These are phyloP conservation scores for Erythrobasidium yunnanense DNA, from an alignment of 768 basidiomycete species.

Conservation along the genomic window DNA sequence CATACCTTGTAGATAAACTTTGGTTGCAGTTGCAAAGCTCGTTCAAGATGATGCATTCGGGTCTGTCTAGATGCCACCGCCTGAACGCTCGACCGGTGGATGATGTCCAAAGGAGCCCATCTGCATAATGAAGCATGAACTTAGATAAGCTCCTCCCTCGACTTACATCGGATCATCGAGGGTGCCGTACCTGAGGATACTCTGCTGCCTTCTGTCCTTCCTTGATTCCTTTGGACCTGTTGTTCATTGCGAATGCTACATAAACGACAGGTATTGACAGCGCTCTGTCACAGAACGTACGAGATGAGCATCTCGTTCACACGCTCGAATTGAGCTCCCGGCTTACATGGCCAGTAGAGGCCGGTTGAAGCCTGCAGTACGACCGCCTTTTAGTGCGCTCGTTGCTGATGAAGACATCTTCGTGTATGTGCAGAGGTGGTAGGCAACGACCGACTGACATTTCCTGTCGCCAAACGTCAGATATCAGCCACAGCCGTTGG, in stretches of 20 bases:
- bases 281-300: neutral
- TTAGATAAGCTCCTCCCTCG: neutral
- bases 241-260: conserved; percentile 11
- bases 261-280: conserved; percentile 3
- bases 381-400: too few species aligned
- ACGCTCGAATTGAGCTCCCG: too few species aligned
- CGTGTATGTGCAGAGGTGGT: too few species aligned
- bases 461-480: too few species aligned
- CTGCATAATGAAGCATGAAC: neutral
- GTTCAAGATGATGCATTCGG: neutral
- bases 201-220: conserved; percentile 16
- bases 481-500: too few species aligned
- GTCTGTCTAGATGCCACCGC: conserved; percentile 7
- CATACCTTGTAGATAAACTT: neutral
- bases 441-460: too few species aligned
- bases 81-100: conserved; percentile 15
- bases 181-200: neutral
- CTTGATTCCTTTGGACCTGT: conserved; percentile 3
- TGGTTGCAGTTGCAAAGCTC: neutral
- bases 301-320: too few species aligned
- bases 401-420: too few species aligned
- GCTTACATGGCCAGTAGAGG: conserved; percentile 12
- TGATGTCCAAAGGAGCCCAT: neutral
- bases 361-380: neutral
- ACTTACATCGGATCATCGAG: neutral